Conservation (phyloP, 2,329 filamentous ascomycete species). For the Alternaria brassicicola region DNA sequence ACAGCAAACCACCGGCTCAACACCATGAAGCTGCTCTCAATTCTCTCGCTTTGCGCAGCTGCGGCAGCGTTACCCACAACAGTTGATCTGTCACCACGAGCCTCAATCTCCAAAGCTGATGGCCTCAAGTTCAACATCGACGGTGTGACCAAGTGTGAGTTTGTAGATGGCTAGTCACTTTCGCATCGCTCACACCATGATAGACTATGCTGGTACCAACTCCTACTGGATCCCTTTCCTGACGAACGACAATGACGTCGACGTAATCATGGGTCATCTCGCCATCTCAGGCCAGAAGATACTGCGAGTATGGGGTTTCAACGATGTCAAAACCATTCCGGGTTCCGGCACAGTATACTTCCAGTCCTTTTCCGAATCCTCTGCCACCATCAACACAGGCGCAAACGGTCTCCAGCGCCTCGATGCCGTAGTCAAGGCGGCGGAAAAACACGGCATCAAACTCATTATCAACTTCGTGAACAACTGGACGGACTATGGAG, state of each 20-base stretch:
- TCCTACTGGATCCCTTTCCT: conserved; percentile 63
- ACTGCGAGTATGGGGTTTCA: conserved; percentile 68
- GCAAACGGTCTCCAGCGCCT: conserved; percentile 67
- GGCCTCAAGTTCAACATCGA: conserved; percentile 46
- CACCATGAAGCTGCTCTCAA: conserved; percentile 31
- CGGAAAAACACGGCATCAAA: conserved; percentile 65
- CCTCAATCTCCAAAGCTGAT: conserved; percentile 33
- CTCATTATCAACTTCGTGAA: conserved; percentile 71
- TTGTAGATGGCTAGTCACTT: neutral
- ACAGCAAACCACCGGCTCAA: neutral
- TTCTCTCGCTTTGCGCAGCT: conserved; percentile 27
- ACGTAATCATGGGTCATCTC: conserved; percentile 56
- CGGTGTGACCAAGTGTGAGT: conserved; percentile 41
- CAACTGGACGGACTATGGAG: conserved; percentile 72
- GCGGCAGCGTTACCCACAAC: conserved; percentile 29
- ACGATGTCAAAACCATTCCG: conserved; percentile 58
- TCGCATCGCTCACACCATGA: neutral
- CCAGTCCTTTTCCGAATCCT: conserved; percentile 58
- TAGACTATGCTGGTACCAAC: conserved; percentile 61
- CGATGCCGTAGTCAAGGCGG: conserved; percentile 67
- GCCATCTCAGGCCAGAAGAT: conserved; percentile 61
- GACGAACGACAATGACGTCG: conserved; percentile 61
- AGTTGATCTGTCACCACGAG: conserved; percentile 19
- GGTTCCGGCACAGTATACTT: conserved; percentile 58
- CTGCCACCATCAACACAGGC: conserved; percentile 67